Percentiles rank a stretch among this genome's conserved stretches.
Evolutionary conservation across 768 basidiomycete genomes (phyloP).

Genomic region (Asterophora lycoperdoides): DNA sequence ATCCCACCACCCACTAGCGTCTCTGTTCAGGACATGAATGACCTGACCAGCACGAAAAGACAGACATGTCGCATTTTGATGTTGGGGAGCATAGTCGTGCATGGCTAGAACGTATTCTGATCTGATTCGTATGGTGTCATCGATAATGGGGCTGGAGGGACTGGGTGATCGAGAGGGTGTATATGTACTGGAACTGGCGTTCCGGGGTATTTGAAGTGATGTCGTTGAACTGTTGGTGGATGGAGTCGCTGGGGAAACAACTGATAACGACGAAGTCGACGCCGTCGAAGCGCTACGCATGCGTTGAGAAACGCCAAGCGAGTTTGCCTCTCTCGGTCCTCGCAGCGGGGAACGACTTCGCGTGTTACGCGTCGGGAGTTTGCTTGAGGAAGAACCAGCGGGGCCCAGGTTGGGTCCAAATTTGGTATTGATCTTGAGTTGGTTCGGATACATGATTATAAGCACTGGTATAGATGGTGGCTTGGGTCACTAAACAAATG

Average conservation of each 20-base stretch:
- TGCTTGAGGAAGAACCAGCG: constrained; percentile 29
- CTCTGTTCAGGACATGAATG: constrained; percentile 85
- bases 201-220: constrained; percentile 40
- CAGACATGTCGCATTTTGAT: constrained; percentile 74
- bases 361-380: constrained; percentile 22
- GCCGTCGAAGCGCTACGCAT: constrained; percentile 50
- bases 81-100: constrained; percentile 81
- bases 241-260: constrained; percentile 49
- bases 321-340: constrained; percentile 27
- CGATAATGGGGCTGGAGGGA: constrained; percentile 39
- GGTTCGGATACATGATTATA: constrained; percentile 38
- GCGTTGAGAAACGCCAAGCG: constrained; percentile 30
- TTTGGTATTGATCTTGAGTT: constrained; percentile 48
- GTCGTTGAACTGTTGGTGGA: constrained; percentile 54
- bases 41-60: constrained; percentile 88
- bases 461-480: constrained; percentile 9
- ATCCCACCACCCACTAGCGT: constrained; percentile 97
- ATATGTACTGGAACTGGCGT: constrained; percentile 16
- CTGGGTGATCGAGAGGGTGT: constrained; percentile 34
- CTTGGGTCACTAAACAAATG: not conserved
- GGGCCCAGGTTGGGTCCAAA: constrained; percentile 27
- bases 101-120: constrained; percentile 84
- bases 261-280: constrained; percentile 52
- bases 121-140: constrained; percentile 45
- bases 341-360: constrained; percentile 27